Percentiles rank a stretch among this genome's conserved stretches.
phyloP scores from a whole-genome alignment of 805 yeast species.

The Candida oleophila region DNA sequence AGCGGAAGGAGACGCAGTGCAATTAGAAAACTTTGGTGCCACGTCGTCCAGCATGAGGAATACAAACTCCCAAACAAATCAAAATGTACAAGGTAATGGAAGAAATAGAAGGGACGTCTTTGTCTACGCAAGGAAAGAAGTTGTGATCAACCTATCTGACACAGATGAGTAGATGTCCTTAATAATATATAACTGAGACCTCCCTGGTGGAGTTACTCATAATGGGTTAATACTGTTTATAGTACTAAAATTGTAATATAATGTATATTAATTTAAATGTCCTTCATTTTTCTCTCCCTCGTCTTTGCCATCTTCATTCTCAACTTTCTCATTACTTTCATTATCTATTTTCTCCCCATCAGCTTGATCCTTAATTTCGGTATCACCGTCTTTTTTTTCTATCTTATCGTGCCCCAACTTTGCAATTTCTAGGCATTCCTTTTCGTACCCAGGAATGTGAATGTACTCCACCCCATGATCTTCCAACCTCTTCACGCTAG shows the following conservation, averaged over 20 bases:
- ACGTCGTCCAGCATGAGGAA: background rate
- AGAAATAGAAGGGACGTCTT: slow-evolving; percentile 32
- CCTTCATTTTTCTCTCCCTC: too few species aligned
- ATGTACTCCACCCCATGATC: slow-evolving; percentile 65
- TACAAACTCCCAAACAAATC: background rate
- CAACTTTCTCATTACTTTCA: background rate
- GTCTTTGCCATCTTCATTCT: too few species aligned
- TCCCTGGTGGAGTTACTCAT: background rate
- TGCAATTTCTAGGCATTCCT: slow-evolving; percentile 66
- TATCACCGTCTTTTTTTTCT: background rate
- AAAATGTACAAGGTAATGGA: background rate
- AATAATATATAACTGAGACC: background rate
- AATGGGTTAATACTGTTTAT: too few species aligned
- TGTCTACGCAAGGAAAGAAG: slow-evolving; percentile 38
- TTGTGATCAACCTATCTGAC: slow-evolving; percentile 26
- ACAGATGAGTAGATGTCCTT: slow-evolving; percentile 11
- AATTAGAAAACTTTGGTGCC: background rate
- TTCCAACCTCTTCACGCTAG: slow-evolving; percentile 56
- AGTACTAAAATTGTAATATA: too few species aligned
- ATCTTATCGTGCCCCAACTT: slow-evolving; percentile 61
- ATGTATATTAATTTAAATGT: too few species aligned
- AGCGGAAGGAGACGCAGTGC: background rate
- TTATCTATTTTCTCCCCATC: background rate
- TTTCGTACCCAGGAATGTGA: slow-evolving; percentile 81
- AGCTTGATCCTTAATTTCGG: too few species aligned